phyloP scores from a whole-genome alignment of 192 early-diverging fungal species.

The Entomortierella lignicola region DNA sequence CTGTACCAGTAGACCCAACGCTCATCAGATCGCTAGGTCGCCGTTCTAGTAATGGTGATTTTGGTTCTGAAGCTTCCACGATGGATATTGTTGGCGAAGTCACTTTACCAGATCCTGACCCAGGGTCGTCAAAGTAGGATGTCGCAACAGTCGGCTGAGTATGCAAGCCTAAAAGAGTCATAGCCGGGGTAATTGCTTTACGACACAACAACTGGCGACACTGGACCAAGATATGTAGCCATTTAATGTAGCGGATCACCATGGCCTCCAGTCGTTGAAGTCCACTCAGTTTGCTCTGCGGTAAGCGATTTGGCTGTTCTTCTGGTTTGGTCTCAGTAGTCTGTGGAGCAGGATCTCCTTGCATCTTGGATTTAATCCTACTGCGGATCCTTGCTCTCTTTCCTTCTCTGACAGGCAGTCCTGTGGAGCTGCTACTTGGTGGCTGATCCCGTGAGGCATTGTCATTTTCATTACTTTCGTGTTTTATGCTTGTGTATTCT shows the following conservation, averaged over 20 bases:
- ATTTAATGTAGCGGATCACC: conserved; percentile 52
- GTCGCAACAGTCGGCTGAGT: neutral
- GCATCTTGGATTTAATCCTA: conserved; percentile 27
- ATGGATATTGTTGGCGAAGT: conserved; percentile 17
- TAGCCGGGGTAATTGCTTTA: conserved; percentile 8
- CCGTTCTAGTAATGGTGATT: conserved; percentile 1
- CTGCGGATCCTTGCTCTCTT: conserved; percentile 14
- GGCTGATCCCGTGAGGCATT: neutral
- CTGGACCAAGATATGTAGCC: conserved; percentile 51
- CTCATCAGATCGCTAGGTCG: conserved; percentile 24
- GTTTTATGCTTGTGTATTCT: conserved; percentile 16
- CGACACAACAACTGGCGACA: conserved; percentile 34
- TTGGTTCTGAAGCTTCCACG: neutral
- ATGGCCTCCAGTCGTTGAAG: conserved; percentile 32
- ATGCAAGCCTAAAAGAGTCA: neutral
- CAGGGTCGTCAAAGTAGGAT: neutral
- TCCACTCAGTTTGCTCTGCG: neutral
- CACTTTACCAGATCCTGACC: neutral
- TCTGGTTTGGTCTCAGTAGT: neutral
- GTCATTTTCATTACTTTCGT: neutral
- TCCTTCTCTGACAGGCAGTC: neutral
- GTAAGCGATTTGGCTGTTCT: neutral
- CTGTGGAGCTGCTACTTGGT: neutral
- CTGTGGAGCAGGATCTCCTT: neutral
- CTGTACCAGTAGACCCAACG: neutral